Conservation (phyloP, 768 basidiomycete genomes). For the Tricholoma terreum region DNA sequence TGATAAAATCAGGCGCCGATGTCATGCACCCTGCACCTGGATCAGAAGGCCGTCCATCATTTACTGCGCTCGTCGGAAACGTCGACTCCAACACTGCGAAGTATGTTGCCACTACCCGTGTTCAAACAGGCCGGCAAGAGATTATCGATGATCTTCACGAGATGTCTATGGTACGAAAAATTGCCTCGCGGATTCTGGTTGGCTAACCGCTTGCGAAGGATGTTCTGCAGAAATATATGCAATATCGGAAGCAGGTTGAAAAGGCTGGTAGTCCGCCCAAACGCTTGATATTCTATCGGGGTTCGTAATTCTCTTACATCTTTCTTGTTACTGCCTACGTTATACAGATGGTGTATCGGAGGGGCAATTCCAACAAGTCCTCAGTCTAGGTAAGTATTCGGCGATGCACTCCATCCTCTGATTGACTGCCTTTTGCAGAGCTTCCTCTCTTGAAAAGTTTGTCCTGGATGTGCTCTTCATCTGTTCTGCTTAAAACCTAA, state of each 20-base stretch:
- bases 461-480: constrained; percentile 1
- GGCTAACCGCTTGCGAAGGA: constrained; percentile 33
- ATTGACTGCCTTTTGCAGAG: constrained; percentile 34
- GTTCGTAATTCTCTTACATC: constrained; percentile 31
- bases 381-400: constrained; percentile 48
- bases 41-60: constrained; percentile 67
- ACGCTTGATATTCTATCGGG: constrained; percentile 71
- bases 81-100: constrained; percentile 69
- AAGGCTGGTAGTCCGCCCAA: constrained; percentile 42
- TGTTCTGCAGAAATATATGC: constrained; percentile 50
- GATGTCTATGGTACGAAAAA: constrained; percentile 52
- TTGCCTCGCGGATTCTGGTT: neutral
- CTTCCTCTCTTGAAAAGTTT: constrained; percentile 57
- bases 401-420: neutral
- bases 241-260: constrained; percentile 49
- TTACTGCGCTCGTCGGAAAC: constrained; percentile 70
- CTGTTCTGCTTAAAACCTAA: neutral
- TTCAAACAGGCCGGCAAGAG: constrained; percentile 61
- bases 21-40: constrained; percentile 82
- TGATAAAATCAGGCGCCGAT: constrained; percentile 59
- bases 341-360: constrained; percentile 46
- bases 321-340: constrained; percentile 16
- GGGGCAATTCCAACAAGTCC: constrained; percentile 45
- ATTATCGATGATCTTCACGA: constrained; percentile 63
- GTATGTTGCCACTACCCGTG: constrained; percentile 51